phyloP scores from a whole-genome alignment of 495 filamentous ascomycete species.

The Xylaria intraflava region DNA sequence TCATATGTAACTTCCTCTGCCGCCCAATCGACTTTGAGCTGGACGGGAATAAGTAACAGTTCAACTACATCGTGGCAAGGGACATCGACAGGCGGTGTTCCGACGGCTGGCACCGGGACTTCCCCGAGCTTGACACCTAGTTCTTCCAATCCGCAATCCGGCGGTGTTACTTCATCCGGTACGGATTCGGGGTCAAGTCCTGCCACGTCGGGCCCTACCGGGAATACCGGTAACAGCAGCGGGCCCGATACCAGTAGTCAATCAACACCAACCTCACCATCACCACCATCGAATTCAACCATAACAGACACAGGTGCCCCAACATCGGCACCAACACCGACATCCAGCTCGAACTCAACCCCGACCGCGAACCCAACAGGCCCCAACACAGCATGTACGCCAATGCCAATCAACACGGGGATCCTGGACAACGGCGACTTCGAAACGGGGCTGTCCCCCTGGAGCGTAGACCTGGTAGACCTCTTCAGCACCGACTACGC shows the following conservation, averaged over 20 bases:
- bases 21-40: background rate
- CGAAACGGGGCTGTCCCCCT: conserved; percentile 22
- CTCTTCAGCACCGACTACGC: conserved; percentile 22
- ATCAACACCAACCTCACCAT: background rate
- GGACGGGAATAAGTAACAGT: background rate
- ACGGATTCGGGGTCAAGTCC: background rate
- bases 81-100: background rate
- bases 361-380: too few species aligned
- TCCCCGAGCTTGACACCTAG: background rate
- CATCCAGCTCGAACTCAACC: background rate
- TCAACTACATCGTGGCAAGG: background rate
- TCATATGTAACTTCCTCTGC: background rate
- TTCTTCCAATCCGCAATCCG: background rate
- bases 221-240: background rate
- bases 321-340: background rate
- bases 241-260: background rate
- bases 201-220: background rate
- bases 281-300: background rate
- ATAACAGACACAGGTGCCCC: background rate
- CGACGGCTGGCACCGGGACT: background rate
- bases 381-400: background rate
- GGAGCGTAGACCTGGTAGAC: conserved; percentile 26
- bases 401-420: conserved; percentile 1
- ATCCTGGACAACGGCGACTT: conserved; percentile 25
- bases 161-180: background rate